Conservation (phyloP, 768 basidiomycete genomes). For the Paxillus rubicundulus region DNA sequence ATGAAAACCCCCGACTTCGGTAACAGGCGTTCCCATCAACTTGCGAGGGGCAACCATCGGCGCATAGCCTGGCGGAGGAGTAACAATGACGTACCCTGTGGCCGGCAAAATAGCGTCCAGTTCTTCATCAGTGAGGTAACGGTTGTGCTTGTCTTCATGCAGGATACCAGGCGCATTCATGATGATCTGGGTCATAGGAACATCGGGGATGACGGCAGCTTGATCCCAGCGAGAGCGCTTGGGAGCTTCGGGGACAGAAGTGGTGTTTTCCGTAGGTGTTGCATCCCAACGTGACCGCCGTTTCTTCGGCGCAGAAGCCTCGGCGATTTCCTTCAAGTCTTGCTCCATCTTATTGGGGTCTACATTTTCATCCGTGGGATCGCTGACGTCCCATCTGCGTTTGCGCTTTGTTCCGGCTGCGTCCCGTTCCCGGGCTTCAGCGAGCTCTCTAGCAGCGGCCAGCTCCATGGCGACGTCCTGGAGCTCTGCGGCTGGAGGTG, state of each 20-base stretch:
- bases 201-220: conserved; percentile 71
- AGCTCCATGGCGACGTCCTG: conserved; percentile 71
- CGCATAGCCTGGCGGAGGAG: conserved; percentile 92
- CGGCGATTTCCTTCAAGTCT: conserved; percentile 71
- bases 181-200: conserved; percentile 75
- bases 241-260: conserved; percentile 58
- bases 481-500: conserved; percentile 80
- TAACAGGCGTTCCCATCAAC: conserved; percentile 53
- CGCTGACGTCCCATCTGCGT: conserved; percentile 75
- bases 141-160: conserved; percentile 94
- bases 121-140: conserved; percentile 95
- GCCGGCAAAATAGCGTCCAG: conserved; percentile 86
- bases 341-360: conserved; percentile 57
- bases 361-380: conserved; percentile 61
- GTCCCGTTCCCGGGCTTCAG: conserved; percentile 38
- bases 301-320: conserved; percentile 80
- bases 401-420: conserved; percentile 63
- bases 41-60: conserved; percentile 66
- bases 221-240: conserved; percentile 98
- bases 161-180: conserved; percentile 82
- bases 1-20: conserved; percentile 83
- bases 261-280: conserved; percentile 66
- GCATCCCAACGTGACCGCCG: conserved; percentile 97
- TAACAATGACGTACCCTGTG: conserved; percentile 86
- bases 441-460: conserved; percentile 43